These are phyloP conservation scores for Clavariopsis aquatica DNA, from an alignment of 495 filamentous ascomycete genomes.

Conservation along the genomic window DNA sequence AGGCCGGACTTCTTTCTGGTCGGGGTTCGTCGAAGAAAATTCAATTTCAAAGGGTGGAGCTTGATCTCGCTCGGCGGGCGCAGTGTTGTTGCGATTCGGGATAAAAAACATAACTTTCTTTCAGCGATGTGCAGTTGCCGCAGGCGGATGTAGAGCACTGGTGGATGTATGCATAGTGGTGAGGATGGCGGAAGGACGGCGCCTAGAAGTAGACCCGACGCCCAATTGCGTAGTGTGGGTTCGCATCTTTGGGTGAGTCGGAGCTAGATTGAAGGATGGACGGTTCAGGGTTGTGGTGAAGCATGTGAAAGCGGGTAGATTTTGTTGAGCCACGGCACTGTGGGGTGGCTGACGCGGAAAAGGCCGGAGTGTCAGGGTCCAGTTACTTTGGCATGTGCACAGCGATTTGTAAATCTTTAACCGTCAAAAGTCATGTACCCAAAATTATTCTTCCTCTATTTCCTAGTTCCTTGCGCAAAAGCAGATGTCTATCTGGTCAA, in stretches of 20 bases:
- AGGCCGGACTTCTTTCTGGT: constrained; percentile 3
- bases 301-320: constrained; percentile 19
- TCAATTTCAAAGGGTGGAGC: background rate
- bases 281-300: background rate
- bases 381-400: constrained; percentile 10
- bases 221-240: background rate
- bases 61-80: background rate
- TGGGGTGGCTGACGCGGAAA: constrained; percentile 1
- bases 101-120: background rate
- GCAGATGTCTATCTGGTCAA: background rate
- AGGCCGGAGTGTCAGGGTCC: constrained; percentile 1
- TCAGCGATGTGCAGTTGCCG: background rate
- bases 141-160: background rate
- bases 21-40: background rate
- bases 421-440: background rate
- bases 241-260: constrained; percentile 3
- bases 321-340: constrained; percentile 8
- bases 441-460: background rate
- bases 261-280: constrained; percentile 2
- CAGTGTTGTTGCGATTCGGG: background rate
- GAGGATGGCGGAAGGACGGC: background rate
- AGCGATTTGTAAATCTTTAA: background rate
- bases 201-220: background rate
- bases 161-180: background rate
- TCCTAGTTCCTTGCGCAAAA: background rate